phyloP scores from a whole-genome alignment of 2,329 filamentous ascomycete species.

The Hirsutella thompsonii region DNA sequence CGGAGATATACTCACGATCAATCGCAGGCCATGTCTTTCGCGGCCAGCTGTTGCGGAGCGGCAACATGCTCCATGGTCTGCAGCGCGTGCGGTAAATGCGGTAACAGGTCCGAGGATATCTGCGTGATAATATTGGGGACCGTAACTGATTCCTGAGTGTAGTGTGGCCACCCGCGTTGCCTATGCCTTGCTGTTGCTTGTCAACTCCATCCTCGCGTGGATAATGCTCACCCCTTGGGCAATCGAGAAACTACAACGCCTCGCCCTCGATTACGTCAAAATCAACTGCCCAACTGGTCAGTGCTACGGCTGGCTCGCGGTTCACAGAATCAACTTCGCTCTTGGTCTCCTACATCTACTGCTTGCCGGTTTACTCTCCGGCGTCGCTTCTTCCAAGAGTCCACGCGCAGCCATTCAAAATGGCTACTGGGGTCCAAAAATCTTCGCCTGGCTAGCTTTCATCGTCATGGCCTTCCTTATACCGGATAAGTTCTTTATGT shows the following conservation, averaged over 20 bases:
- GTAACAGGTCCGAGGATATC: constrained; percentile 63
- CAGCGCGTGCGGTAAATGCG: constrained; percentile 90
- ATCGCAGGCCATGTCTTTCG: constrained; percentile 58
- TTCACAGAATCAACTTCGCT: constrained; percentile 95
- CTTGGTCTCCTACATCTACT: constrained; percentile 88
- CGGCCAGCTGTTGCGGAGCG: constrained; percentile 87
- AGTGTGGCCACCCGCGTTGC: constrained; percentile 95
- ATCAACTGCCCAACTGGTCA: constrained; percentile 84
- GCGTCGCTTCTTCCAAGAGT: constrained; percentile 77
- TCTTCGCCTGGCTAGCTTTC: constrained; percentile 76
- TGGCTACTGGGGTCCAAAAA: constrained; percentile 97
- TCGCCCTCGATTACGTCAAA: constrained; percentile 91
- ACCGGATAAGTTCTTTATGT: constrained; percentile 84
- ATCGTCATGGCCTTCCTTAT: constrained; percentile 92
- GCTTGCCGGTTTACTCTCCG: constrained; percentile 71
- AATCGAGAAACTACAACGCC: constrained; percentile 83
- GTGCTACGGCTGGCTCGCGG: constrained; percentile 91
- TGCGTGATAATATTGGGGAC: not conserved
- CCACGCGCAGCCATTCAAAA: constrained; percentile 84
- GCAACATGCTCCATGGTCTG: constrained; percentile 94
- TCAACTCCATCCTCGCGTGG: constrained; percentile 97
- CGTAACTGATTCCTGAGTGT: not conserved
- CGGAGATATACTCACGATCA: not conserved
- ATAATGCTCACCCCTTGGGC: constrained; percentile 99
- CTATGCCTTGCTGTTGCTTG: constrained; percentile 83